Evolutionary conservation across 805 yeast species (phyloP), one percentile per base, ranked within the genome.

Genomic region (Candida adriatica): DNA sequence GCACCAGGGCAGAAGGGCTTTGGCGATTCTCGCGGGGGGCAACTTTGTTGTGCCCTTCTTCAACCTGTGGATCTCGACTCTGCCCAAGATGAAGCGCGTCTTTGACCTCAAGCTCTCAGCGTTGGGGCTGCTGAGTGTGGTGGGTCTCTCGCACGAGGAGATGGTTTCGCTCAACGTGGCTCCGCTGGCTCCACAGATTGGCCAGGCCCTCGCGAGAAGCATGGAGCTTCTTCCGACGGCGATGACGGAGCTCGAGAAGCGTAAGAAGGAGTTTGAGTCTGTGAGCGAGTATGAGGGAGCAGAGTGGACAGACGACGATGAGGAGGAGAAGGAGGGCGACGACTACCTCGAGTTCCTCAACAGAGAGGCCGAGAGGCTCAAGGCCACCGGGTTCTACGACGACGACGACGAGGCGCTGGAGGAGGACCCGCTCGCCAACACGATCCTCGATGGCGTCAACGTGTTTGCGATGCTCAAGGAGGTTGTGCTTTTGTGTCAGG

Each of bases 381-480:
- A 56, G 26, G 49, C 56, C 13, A 46, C 57, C 4, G 65, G 63
- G 1, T 37, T 53, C 27, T 55, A 50, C 30, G 62, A 57, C 15
- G 41, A 55, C 20, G 80, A 56, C 24, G 80, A 73, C 30, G 92
- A 81, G 29, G 92, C 82, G 7, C 66, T 83, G 27, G 76, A 78
- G 27, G 96, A 88, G 49, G 95, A 82, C 50, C 76, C 95, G 8
- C 64, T 82, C 51, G 72, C 82, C 16, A 80, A 78, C 42, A 80
- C 90, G 1, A 79, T 94, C 4, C 66, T 92, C 29, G 96, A 90
- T 50, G 62, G 66, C 25, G 59, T 87, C 30, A 82, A 90, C 50
- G 78, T 82, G 4, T 86, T 77, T 56, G 64, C 66, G 11, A 71
- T 74, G 3, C 76, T 87, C 56, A 73, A 77, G 35, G 68, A 71